Base-by-base conservation (phyloP, 176 grass and related monocot genomes). In the Eleusine coracana region DNA sequence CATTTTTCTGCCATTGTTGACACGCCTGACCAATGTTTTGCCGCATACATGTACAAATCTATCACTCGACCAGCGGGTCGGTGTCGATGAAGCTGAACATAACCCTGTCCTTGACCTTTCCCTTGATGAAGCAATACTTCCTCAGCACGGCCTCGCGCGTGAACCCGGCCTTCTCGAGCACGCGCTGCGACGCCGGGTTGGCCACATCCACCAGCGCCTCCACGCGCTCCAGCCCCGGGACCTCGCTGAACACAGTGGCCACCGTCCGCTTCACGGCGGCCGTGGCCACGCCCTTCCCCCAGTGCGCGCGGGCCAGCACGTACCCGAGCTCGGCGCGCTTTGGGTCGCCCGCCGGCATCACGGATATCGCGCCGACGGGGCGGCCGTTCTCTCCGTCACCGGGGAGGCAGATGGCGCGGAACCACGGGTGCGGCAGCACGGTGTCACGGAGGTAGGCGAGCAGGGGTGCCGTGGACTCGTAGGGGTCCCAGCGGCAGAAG, bases 151-250 rank as follows among this genome's bases (percentile, higher is more conserved):
- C 92, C 66, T 98, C 96, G 48, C 83, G 94, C 6, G 18, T 55
- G 64, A 98, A 77, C 46, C 90, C 92, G 52, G 73, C 90, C 82
- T 95, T 98, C 96, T 91, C 90, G 70, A 60, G 69, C 58, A 95
- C 90, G 82, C 87, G 88, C 66, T 93, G 92, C 21, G 92, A 95
- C 66, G 82, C 90, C 71, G 51, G 41, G 85, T 98, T 95, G 58
- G 84, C 76, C n/a, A 93, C 86, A 54, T 93, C 90, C 74, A 98
- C 92, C 18, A 93, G 73, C 67, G 90, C 90, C 82, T 94, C 90
- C 6, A 97, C 83, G 73, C 92, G 89, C 49, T 20, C 81, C 81
- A 95, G 70, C 1, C 86, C 90, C 3, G 76, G 36, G n/a, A 88
- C 42, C 31, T 89, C 87, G 3, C 17, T 17, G 84, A 98, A 90